Base-by-base conservation (phyloP, 2,329 filamentous ascomycete genomes). In the Trichoderma sp. region DNA sequence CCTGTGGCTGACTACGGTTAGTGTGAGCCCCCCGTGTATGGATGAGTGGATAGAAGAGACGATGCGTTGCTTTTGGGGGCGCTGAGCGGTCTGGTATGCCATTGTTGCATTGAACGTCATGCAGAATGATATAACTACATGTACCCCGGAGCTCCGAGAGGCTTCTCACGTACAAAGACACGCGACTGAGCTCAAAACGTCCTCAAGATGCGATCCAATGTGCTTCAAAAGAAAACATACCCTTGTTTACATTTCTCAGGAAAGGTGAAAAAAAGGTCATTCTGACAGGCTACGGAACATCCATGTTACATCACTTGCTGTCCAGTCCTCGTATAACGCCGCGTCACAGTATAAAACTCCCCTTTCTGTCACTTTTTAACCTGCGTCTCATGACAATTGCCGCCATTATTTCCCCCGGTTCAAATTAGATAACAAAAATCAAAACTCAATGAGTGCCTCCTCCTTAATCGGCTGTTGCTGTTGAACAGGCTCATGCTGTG, bases 381-480 rank as follows among this genome's bases (percentile, higher is more conserved):
- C 51, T 7, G 36, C 56, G 15, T 58, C 34, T 65, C 57, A 53
- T 53, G 56, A 66, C 57, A 28, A 56, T 51, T 53, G 56, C 39
- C 53, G 64, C 63, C 56, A 24, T 61, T 12, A 30, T 28, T 28
- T 14, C 67, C 30, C 47, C 30, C 39, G 9, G 4, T 61, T 21
- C 30, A 61, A 36, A 34, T 51, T 70, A 70, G 39, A 62, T 53
- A 18, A 66, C 3, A 32, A 21, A 15, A 56, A 47, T 78, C 76
- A 95, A 73, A 95, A 85, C 80, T 96, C 93, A 81, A 96, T 96
- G 77, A 96, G 82, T 72, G 90, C 92, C 81, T 95, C 93, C 81
- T 95, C 93, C 61, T 92, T 86, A 1, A 84, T 86, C 15, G 87
- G 87, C 76, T 85, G 77, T 12, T 70, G 71, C 73, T 79, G 71